Conservation (phyloP, 768 basidiomycete species). For the Leucocoprinus sp. region DNA sequence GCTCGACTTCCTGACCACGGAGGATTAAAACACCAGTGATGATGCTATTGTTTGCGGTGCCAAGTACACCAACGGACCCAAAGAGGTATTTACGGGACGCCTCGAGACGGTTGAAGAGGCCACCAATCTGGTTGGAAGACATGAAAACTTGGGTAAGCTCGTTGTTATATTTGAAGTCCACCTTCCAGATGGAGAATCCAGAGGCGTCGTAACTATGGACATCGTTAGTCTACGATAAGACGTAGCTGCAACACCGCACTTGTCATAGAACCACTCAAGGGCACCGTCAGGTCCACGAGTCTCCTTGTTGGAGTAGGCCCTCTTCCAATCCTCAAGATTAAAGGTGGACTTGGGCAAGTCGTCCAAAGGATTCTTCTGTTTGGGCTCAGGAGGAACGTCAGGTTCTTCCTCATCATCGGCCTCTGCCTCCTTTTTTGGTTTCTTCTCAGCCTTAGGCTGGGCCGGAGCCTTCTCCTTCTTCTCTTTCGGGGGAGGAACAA, state of each 20-base stretch:
- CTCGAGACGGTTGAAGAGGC: constrained; percentile 98
- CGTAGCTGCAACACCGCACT: constrained; percentile 43
- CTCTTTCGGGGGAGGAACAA: constrained; percentile 69
- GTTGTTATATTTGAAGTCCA: constrained; percentile 95
- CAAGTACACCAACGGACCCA: constrained; percentile 87
- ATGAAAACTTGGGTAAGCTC: constrained; percentile 91
- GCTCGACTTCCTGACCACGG: constrained; percentile 67
- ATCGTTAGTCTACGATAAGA: background rate
- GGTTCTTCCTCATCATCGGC: constrained; percentile 65
- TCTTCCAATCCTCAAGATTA: constrained; percentile 96
- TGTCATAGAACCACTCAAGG: constrained; percentile 94
- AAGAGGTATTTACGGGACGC: constrained; percentile 96
- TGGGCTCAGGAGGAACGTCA: constrained; percentile 72
- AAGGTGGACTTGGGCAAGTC: constrained; percentile 79
- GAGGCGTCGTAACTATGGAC: constrained; percentile 67
- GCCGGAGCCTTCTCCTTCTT: constrained; percentile 58
- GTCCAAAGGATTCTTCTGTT: constrained; percentile 92
- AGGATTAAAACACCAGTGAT: constrained; percentile 79
- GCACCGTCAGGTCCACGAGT: constrained; percentile 77
- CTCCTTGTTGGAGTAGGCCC: constrained; percentile 97
- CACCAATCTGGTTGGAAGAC: constrained; percentile 89
- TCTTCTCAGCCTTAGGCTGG: constrained; percentile 54
- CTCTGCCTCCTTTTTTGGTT: constrained; percentile 52
- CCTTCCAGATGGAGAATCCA: constrained; percentile 86
- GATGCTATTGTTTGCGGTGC: constrained; percentile 64